A percentile compares a stretch with the other conserved stretches of the same genome.
Evolutionary conservation across 345 rosid genomes (phyloP).

Genomic region (Reutealis trisperma): DNA sequence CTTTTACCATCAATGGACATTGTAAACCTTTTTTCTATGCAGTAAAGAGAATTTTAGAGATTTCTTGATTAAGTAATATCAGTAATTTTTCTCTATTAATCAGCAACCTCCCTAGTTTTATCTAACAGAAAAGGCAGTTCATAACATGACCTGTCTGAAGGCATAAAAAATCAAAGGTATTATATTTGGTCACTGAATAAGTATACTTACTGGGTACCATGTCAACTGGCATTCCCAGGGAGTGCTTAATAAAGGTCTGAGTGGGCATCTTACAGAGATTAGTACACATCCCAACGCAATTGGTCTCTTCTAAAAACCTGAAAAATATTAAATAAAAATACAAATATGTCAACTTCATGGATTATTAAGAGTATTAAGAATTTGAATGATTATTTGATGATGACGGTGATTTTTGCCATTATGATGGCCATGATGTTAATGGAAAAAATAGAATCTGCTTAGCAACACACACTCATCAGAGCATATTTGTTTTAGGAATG

Average conservation of each 20-base stretch:
- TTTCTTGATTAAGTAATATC: background rate
- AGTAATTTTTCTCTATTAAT: background rate
- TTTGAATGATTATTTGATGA: conserved; percentile 25
- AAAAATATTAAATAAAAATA: conserved; percentile 8
- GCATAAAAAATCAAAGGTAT: background rate
- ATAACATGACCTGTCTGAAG: background rate
- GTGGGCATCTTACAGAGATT: conserved; percentile 82
- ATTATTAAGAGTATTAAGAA: conserved; percentile 29
- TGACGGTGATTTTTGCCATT: conserved; percentile 22
- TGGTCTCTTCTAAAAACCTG: conserved; percentile 85
- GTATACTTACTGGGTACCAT: conserved; percentile 80
- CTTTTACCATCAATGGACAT: background rate
- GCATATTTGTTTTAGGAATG: conserved; percentile 29
- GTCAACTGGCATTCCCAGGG: conserved; percentile 84
- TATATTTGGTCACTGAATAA: background rate
- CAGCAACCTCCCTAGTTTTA: background rate
- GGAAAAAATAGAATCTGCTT: conserved; percentile 22
- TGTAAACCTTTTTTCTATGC: background rate
- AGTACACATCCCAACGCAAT: conserved; percentile 90
- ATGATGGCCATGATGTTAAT: conserved; percentile 29
- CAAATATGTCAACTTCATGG: background rate
- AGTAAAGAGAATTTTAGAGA: background rate
- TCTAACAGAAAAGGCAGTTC: background rate
- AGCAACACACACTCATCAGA: conserved; percentile 48
- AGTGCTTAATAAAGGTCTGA: conserved; percentile 73